Evolutionary conservation across 495 filamentous ascomycete genomes (phyloP), one percentile per base, ranked within the genome.

Genomic region (Hypomontagnella monticulosa): DNA sequence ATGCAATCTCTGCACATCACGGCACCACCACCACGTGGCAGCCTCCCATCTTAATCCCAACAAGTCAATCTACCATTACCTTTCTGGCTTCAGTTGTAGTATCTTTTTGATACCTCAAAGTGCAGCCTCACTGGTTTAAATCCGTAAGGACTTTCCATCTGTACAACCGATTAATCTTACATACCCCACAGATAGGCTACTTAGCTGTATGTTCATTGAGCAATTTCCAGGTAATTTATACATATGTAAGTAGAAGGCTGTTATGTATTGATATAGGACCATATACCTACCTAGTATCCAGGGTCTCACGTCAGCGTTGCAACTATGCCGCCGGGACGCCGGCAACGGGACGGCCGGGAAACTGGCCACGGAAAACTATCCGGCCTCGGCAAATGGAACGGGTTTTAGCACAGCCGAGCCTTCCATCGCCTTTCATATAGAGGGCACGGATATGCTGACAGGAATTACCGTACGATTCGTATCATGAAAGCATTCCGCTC

Each of bases 291-390:
- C 18, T 8, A 40, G 23, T 16, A 54, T 42, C 18, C n/a, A 40
- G 23, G 16, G 4, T 58, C 55, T 50, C 55, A 58, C 44, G 34
- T 58, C 55, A 58, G 55, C 55, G 32, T 19, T 49, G 40, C 18
- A 49, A 20, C 9, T 6, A 23, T n/a, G 41, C 16, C 8, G 14
- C 44, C 37, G 18, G 34, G 20, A 14, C 20, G 16, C 34, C 43
- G 43, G 15, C 48, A 58, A 43, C 0, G 8, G 12, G 3, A 8
- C 38, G 8, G n/a, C 38, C 55, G 33, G 33, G 15, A 32, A 15
- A 33, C 27, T n/a, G 9, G 30, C 36, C 34, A 6, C 23, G 23
- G 23, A 27, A 27, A 3, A 27, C 23, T 27, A 27, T 27, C 23
- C 23, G 3, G 23, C 23, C 23, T 27, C 23, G 23, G 23, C 23